Evolutionary conservation across 768 basidiomycete species (phyloP).

Genomic region (Lenzites betulinus): DNA sequence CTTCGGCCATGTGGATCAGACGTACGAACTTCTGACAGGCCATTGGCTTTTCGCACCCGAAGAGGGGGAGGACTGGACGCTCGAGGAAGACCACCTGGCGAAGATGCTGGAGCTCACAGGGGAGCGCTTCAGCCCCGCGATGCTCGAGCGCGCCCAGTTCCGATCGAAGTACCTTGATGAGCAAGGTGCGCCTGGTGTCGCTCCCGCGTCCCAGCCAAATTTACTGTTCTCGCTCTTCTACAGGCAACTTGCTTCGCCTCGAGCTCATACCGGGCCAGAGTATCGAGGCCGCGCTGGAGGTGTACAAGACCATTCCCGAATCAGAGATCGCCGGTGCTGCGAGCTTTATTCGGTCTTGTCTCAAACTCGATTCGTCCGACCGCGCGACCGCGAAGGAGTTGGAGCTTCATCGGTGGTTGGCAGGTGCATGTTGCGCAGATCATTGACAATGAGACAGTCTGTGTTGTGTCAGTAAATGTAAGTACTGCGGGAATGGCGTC

Average conservation of each 20-base stretch:
- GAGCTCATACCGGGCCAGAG: conserved; percentile 6
- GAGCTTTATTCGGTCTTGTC: conserved; percentile 6
- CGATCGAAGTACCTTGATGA: conserved; percentile 9
- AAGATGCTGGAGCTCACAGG: conserved; percentile 34
- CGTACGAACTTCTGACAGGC: conserved; percentile 31
- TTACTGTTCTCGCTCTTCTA: not conserved
- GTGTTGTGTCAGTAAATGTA: too few relatives aligned
- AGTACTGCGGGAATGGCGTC: too few relatives aligned
- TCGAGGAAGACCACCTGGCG: conserved; percentile 35
- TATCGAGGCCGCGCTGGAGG: conserved; percentile 9
- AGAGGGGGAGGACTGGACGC: conserved; percentile 20
- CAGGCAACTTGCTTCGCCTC: conserved; percentile 5
- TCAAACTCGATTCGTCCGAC: not conserved
- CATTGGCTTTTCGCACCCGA: conserved; percentile 28
- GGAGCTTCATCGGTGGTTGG: not conserved
- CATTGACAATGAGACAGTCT: not conserved
- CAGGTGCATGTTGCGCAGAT: not conserved
- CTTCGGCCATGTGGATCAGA: conserved; percentile 5
- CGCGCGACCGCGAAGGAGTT: conserved; percentile 10
- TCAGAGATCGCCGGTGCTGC: not conserved
- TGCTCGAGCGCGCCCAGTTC: conserved; percentile 22
- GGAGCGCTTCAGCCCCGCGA: conserved; percentile 22
- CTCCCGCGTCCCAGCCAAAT: not conserved
- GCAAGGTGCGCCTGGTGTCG: not conserved
- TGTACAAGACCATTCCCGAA: conserved; percentile 11